These are phyloP conservation scores for Saccharomycopsis sp. DNA, from an alignment of 805 yeast genomes.

Conservation along the genomic window DNA sequence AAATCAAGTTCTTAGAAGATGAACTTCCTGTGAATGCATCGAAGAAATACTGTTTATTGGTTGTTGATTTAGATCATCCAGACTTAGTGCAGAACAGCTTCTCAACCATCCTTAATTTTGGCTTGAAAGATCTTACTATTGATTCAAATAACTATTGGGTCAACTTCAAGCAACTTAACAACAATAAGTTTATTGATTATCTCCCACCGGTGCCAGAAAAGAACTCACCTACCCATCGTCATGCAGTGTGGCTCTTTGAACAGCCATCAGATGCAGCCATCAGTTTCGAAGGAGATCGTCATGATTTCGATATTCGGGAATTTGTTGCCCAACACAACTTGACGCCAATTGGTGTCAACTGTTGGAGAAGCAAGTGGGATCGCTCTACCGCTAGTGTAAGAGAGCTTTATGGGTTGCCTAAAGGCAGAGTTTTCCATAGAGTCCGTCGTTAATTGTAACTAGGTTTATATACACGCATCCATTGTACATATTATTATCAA, in stretches of 20 bases:
- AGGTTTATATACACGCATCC: not conserved
- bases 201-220: constrained; percentile 85
- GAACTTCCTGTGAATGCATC: constrained; percentile 31
- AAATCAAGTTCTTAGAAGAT: constrained; percentile 65
- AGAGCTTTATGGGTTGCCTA: constrained; percentile 61
- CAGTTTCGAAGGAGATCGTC: constrained; percentile 31
- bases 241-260: constrained; percentile 84
- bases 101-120: constrained; percentile 71
- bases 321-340: constrained; percentile 53
- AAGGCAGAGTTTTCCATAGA: constrained; percentile 69
- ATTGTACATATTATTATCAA: not conserved
- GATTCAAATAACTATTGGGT: constrained; percentile 52
- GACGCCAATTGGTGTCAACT: constrained; percentile 83
- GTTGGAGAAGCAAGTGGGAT: constrained; percentile 86
- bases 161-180: constrained; percentile 33
- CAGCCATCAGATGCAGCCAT: constrained; percentile 38
- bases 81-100: constrained; percentile 62
- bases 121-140: constrained; percentile 59
- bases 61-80: constrained; percentile 92
- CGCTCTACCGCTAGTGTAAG: constrained; percentile 63
- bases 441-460: constrained; percentile 34
- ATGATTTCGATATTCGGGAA: constrained; percentile 62
- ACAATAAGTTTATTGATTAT: constrained; percentile 44
- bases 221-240: constrained; percentile 77
- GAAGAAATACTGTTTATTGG: constrained; percentile 63